phyloP scores from a whole-genome alignment of 1,139 yeast genomes.

The Diutina siamensis region DNA sequence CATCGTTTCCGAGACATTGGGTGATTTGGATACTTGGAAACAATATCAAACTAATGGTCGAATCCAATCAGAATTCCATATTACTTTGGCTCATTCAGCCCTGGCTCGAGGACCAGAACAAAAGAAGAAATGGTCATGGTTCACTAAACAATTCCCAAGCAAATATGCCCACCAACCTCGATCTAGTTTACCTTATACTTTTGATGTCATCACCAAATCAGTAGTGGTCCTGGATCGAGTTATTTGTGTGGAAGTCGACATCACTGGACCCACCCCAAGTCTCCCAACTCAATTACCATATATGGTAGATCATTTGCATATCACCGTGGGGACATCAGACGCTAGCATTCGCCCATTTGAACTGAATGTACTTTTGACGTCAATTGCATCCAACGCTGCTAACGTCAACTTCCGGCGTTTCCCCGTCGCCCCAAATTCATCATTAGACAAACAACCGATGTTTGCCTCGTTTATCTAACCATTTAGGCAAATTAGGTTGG shows the following conservation, averaged over 20 bases:
- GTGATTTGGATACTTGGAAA: conserved; percentile 18
- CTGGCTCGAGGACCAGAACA: conserved; percentile 16
- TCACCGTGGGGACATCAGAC: conserved; percentile 59
- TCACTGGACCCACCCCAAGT: conserved; percentile 8
- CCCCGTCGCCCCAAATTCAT: neutral
- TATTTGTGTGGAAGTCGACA: conserved; percentile 42
- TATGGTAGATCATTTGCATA: conserved; percentile 36
- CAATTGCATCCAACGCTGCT: neutral
- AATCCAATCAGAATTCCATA: conserved; percentile 55
- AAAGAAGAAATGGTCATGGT: conserved; percentile 13
- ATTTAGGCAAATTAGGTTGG: neutral
- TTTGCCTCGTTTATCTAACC: conserved; percentile 2
- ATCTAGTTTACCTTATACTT: conserved; percentile 15
- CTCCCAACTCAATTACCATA: conserved; percentile 9
- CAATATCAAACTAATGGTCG: conserved; percentile 19
- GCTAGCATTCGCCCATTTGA: conserved; percentile 5
- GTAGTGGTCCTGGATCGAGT: conserved; percentile 40
- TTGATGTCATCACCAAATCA: conserved; percentile 30
- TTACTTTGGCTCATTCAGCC: conserved; percentile 56
- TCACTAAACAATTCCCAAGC: conserved; percentile 9
- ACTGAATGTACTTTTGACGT: neutral
- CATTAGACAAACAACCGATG: neutral
- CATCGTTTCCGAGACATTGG: conserved; percentile 9
- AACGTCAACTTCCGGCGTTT: neutral
- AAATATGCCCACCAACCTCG: conserved; percentile 6